Base-by-base conservation (phyloP, 2,329 filamentous ascomycete genomes). In the Pseudogymnoascus sp. region DNA sequence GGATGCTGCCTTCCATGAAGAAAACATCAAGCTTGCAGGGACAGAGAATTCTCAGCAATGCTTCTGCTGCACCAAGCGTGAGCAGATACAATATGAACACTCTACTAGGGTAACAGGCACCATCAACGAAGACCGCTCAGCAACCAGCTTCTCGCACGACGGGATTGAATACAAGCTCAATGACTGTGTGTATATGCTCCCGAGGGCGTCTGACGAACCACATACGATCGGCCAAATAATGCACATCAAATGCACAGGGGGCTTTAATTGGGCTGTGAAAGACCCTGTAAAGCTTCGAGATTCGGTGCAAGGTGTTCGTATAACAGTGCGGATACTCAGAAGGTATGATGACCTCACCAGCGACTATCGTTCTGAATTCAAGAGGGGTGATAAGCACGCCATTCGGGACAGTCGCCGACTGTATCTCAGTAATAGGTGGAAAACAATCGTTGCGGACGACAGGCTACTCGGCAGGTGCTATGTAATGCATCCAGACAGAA, bases 381-480 rank as follows among this genome's bases (percentile, higher is more conserved):
- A 53, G 28, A 53, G 47, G 7, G 57, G 28, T 0, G 4, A 43
- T 30, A 41, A 15, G 6, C 47, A 60, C 8, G 12, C 18, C 9
- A 12, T 61, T 1, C 35, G 62, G 37, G 66, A 68, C n/a, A 57
- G 61, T 11, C 53, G 65, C 15, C 60, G 62, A 2, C 47, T 68
- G 3, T 65, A 61, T 39, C 47, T 14, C 9, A 62, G 30, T 1
- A 25, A 41, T 9, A 53, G 47, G 47, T 33, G 4, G 47, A 53
- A 53, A 33, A 57, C 14, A 11, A 41, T 18, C 30, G 50, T 59
- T 8, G 22, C 9, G 1, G 43, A 61, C 1, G 37, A 36, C 3
- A 25, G 33, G 6, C 18, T 68, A 2, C 64, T 67, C 35, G 66
- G 66, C 0, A 65, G 63, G 35, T 67, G 66, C 30, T 47, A 50